Base-by-base conservation (phyloP, 2,329 filamentous ascomycete species). In the Neurospora sp. region DNA sequence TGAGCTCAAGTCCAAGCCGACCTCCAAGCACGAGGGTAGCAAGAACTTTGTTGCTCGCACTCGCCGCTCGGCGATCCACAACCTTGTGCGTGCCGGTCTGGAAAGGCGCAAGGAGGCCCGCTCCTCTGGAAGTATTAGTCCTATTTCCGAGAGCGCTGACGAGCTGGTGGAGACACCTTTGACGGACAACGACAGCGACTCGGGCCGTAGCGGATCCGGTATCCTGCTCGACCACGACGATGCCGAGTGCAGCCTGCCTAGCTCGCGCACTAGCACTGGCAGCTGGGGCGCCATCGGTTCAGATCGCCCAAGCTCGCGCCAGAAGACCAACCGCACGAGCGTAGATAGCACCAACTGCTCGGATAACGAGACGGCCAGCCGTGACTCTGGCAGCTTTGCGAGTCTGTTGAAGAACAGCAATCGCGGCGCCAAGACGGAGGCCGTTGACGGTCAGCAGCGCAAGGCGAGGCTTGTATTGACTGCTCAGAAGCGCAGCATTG, bases 31-130 rank as follows among this genome's bases (percentile, higher is more conserved):
- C 73, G 95, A 98, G 80, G 96, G 95, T 33, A 97, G 95, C 89
- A 90, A 97, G 88, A 99, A 99, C 84, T 99, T 99, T 81, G 91
- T 92, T 11, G 90, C 93, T 70, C 93, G 96, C 72, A 94, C 96
- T 77, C 93, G 96, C 71, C 93, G 95, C 73, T 93, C 92, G 76
- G 96, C 96, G 36, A 90, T 99, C 66, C 90, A 94, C 83, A 97
- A 93, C 78, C 87, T 99, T 67, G 92, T 97, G 72, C 92, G 92
- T 74, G 95, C 95, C 69, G 94, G 95, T 17, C 87, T 96, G 73
- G 93, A 93, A 77, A 92, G 96, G 71, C 93, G 95, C 87, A 84
- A 91, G 86, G 82, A 90, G 71, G 92, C 91, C 73, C 85, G 88
- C 73, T 90, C 89, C 79, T 88, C 85, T 71, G 93, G 92, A 71